Evolutionary conservation across 2,329 filamentous ascomycete species (phyloP).

Genomic region (Verticillium zaregamsianum): DNA sequence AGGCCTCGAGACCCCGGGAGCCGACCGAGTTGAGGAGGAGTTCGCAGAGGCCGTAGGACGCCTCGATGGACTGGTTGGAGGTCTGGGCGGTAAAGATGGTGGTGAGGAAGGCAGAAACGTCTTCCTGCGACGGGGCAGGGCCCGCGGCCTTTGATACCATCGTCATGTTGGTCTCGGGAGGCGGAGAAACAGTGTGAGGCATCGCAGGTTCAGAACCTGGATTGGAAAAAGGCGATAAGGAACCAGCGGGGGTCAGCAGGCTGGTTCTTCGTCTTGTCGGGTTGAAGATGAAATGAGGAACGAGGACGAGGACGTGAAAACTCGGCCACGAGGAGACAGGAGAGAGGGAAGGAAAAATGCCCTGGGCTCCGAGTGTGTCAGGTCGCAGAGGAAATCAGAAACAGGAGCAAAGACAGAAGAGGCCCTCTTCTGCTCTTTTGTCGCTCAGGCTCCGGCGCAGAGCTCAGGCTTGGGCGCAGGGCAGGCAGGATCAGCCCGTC

Average conservation of each 20-base stretch:
- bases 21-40: slow-evolving; percentile 51
- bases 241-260: slow-evolving; percentile 1
- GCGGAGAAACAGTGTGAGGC: slow-evolving; percentile 47
- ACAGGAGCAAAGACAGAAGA: neutral
- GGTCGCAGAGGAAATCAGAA: neutral
- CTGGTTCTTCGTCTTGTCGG: neutral
- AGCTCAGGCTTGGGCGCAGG: neutral
- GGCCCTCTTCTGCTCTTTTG: neutral
- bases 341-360: neutral
- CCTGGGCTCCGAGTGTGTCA: neutral
- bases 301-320: neutral
- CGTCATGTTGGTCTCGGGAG: slow-evolving; percentile 18
- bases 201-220: slow-evolving; percentile 21
- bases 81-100: slow-evolving; percentile 66
- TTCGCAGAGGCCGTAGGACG: slow-evolving; percentile 58
- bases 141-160: slow-evolving; percentile 44
- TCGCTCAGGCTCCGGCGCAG: neutral
- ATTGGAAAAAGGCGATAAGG: neutral
- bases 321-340: neutral
- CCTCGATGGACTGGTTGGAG: slow-evolving; percentile 65
- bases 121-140: slow-evolving; percentile 60
- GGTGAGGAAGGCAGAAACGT: slow-evolving; percentile 60
- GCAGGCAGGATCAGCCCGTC: neutral
- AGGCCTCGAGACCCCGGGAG: slow-evolving; percentile 46
- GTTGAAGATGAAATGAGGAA: neutral